Evolutionary conservation across 2,329 filamentous ascomycete species (phyloP), one percentile per base, ranked within the genome.

Genomic region (Elsinoe arachidis): DNA sequence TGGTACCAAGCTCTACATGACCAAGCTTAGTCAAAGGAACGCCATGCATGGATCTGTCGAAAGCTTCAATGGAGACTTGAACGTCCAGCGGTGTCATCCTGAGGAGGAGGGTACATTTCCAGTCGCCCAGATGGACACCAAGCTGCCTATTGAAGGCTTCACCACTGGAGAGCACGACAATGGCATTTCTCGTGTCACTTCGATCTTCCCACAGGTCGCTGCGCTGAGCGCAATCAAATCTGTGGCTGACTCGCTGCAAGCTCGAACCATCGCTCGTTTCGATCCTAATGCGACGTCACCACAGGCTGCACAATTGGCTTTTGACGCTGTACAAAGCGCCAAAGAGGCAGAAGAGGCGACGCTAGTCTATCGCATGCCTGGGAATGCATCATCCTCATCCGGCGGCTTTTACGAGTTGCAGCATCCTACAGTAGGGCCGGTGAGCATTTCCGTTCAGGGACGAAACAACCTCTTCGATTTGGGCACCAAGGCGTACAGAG

Each of bases 321-420:
- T 87, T 65, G 75, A 79, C 1, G 74, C 78, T 0, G 78, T 85
- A 9, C 76, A 84, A 3, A 76, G 77, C 58, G 80, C 84, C 34
- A 86, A 86, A 0, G 82, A 87, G 67, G 78, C 80, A 33, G 86
- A 90, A 70, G 84, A 82, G 63, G 87, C 83, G 21, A 78, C 84
- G 2, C 78, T 91, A 1, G 81, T 87, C n/a, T 90, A 85, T 80
- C 65, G n/a, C 63, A 71, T 12, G 67, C 70, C 10, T 62, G 67
- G 23, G 60, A 62, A 23, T 61, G 66, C 46, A 60, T 58, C 37
- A 58, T 64, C 9, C 63, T 65, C 43, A 58, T 63, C 65, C 19
- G 65, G 61, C 2, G 73, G 74, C 2, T 67, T 67, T 3, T 78
- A 78, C 61, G 69, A 71, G 23, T 67, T 78, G 1, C 69, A 73